phyloP scores from a whole-genome alignment of 106 monocot species.

The Cymbidium sinense region DNA sequence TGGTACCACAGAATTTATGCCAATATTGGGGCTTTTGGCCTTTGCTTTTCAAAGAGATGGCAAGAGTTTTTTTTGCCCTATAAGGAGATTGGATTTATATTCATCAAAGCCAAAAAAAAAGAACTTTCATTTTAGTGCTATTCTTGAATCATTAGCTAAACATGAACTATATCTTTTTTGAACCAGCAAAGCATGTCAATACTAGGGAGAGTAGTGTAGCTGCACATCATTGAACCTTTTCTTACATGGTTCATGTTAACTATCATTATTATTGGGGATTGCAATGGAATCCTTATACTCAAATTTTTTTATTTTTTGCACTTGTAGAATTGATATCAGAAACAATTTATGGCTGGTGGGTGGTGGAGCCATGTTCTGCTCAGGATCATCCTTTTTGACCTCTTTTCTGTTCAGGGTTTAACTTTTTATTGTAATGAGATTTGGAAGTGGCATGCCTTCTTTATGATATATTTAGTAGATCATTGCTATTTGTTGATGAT shows the following conservation, averaged over 20 bases:
- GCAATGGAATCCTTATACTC: neutral
- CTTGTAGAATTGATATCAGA: neutral
- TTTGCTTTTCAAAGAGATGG: no score
- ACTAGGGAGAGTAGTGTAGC: neutral
- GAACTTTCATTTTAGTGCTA: neutral
- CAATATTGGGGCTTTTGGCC: neutral
- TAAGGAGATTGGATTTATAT: no score
- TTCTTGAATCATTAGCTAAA: neutral
- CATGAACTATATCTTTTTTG: neutral
- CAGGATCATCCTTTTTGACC: neutral
- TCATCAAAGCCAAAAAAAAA: neutral
- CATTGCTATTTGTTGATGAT: neutral
- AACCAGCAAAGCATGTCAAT: neutral
- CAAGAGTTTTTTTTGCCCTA: no score
- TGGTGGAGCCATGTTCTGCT: no score
- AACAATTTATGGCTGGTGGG: no score
- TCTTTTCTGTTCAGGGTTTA: neutral
- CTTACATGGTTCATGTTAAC: neutral
- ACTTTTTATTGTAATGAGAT: neutral
- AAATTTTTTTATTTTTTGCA: no score
- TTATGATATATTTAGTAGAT: conserved; percentile 5
- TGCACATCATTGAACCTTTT: neutral
- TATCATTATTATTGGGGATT: neutral
- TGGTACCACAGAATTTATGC: neutral
- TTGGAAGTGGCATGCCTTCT: neutral